A percentile compares a stretch with the other conserved stretches of the same genome.
Conservation (phyloP, 2,329 filamentous ascomycete genomes). For the Colletotrichum liaoningense region DNA sequence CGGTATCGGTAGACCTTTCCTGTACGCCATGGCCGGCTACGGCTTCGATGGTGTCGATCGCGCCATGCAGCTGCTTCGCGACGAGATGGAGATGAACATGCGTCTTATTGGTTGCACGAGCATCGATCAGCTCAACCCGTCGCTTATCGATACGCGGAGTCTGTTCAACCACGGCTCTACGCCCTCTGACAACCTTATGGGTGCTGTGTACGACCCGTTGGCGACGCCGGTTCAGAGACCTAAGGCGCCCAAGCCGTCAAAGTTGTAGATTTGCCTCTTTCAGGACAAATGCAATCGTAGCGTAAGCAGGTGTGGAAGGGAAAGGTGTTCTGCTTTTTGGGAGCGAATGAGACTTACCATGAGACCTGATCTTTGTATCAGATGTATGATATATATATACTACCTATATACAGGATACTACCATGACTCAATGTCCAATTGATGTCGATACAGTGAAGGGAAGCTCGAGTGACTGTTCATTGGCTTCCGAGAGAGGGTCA, state of each 20-base stretch:
- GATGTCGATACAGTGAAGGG: background rate
- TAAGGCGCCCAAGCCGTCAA: constrained; percentile 51
- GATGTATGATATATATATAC: constrained; percentile 28
- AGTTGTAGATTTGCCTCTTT: constrained; percentile 53
- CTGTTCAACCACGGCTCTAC: constrained; percentile 65
- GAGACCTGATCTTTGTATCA: constrained; percentile 12
- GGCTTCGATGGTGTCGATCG: constrained; percentile 88
- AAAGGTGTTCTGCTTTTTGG: background rate
- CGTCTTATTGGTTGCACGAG: constrained; percentile 84
- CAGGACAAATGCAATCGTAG: background rate
- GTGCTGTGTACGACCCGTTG: constrained; percentile 65
- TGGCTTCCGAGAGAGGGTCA: rapidly evolving
- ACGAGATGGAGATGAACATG: constrained; percentile 99
- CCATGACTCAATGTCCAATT: background rate
- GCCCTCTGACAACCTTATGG: constrained; percentile 60
- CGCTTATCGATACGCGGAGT: constrained; percentile 81
- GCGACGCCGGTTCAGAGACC: constrained; percentile 62
- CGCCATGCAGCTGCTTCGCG: constrained; percentile 91
- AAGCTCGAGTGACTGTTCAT: too few relatives aligned
- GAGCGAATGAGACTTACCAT: constrained; percentile 4
- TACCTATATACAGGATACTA: constrained; percentile 12
- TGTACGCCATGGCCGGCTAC: constrained; percentile 96
- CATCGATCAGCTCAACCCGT: constrained; percentile 82
- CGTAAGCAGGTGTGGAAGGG: background rate
- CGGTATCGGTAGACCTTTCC: constrained; percentile 92